Evolutionary conservation across 179 eudicot genomes (phyloP).

Genomic region (Amaranthus tricolor): DNA sequence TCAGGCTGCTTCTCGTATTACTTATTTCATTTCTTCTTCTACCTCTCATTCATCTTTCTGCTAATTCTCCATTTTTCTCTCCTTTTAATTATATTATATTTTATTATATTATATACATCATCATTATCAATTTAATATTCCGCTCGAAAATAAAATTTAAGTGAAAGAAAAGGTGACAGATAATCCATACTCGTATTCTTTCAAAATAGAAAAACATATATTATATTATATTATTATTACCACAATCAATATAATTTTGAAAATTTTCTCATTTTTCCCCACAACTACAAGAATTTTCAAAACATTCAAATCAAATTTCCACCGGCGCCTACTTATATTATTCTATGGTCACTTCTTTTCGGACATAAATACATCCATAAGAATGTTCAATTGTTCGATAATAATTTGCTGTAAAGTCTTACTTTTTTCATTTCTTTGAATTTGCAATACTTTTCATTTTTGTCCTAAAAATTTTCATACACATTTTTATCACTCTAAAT

Average conservation of each 20-base stretch:
- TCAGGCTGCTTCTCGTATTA: not conserved
- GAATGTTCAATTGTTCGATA: constrained; percentile 6
- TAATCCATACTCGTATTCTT: no score
- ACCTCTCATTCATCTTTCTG: no score
- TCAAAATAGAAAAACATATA: no score
- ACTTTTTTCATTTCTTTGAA: not conserved
- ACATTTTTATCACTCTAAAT: no score
- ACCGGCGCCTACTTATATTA: not conserved
- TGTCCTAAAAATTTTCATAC: no score
- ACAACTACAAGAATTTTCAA: not conserved
- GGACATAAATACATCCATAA: constrained; percentile 9
- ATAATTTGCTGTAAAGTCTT: not conserved
- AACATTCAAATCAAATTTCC: not conserved
- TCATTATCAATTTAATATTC: no score
- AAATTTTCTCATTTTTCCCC: not conserved
- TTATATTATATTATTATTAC: no score
- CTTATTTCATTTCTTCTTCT: not conserved
- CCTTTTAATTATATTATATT: not conserved
- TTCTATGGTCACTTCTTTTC: constrained; percentile 16
- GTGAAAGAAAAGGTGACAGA: not conserved
- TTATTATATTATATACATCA: no score
- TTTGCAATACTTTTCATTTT: not conserved
- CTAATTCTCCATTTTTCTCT: not conserved
- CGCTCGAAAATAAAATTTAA: no score
- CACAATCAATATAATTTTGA: not conserved